These are phyloP conservation scores for Suillus subluteus DNA, from an alignment of 768 basidiomycete genomes.

Conservation along the genomic window DNA sequence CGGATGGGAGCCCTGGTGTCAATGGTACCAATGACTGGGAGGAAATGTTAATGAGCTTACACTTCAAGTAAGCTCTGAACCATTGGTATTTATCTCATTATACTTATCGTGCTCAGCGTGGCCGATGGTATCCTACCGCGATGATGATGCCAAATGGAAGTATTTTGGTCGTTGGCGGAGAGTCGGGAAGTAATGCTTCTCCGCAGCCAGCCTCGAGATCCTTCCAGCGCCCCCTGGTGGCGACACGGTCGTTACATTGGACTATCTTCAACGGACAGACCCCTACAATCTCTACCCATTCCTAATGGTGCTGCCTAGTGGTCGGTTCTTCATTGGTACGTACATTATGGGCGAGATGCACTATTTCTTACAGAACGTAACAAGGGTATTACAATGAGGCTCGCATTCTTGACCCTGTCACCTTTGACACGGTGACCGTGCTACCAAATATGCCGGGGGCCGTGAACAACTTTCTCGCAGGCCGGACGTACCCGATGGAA, in stretches of 20 bases:
- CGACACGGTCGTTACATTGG: slow-evolving; percentile 59
- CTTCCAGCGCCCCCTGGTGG: slow-evolving; percentile 71
- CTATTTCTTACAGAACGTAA: background rate
- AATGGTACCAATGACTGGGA: slow-evolving; percentile 83
- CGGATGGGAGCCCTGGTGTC: slow-evolving; percentile 66
- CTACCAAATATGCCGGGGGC: slow-evolving; percentile 78
- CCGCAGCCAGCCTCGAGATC: slow-evolving; percentile 70
- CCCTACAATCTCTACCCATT: slow-evolving; percentile 85
- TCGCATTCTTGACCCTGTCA: slow-evolving; percentile 68
- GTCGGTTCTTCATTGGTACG: slow-evolving; percentile 70
- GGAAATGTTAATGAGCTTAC: slow-evolving; percentile 61
- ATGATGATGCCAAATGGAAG: slow-evolving; percentile 75
- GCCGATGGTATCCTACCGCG: slow-evolving; percentile 75
- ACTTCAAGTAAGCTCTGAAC: slow-evolving; percentile 54
- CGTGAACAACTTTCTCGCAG: slow-evolving; percentile 71
- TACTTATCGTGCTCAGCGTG: slow-evolving; percentile 40
- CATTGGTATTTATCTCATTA: background rate
- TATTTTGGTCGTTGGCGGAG: slow-evolving; percentile 75
- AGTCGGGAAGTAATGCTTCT: slow-evolving; percentile 67
- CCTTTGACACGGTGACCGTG: slow-evolving; percentile 59
- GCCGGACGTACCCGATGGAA: slow-evolving; percentile 79
- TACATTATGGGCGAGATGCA: background rate
- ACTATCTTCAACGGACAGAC: slow-evolving; percentile 72
- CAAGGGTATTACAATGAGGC: slow-evolving; percentile 83
- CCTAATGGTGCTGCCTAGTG: slow-evolving; percentile 70